Percentiles rank a stretch among this genome's conserved stretches.
Conservation (phyloP, 441 rosid species). For the Aquilaria agallochum region DNA sequence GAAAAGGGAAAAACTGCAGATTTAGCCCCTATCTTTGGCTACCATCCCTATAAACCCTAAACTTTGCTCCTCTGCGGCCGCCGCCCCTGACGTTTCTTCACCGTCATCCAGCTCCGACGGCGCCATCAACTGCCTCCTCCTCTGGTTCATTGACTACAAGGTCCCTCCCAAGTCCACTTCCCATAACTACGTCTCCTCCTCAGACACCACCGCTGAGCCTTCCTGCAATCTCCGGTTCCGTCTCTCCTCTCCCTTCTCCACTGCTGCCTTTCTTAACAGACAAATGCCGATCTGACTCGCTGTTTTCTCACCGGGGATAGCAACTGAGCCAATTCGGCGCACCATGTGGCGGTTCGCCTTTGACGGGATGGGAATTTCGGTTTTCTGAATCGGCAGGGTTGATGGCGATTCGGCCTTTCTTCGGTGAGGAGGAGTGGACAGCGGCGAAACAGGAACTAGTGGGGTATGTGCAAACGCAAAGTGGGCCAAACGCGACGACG, state of each 20-base stretch:
- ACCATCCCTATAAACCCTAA: too few relatives aligned
- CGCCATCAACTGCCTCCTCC: conserved; percentile 54
- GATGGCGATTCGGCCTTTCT: conserved; percentile 65
- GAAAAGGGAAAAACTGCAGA: too few relatives aligned
- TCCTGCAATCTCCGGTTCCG: conserved; percentile 75
- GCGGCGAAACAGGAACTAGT: conserved; percentile 45
- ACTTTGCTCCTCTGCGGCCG: conserved; percentile 3
- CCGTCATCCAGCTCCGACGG: conserved; percentile 41
- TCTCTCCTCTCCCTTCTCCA: conserved; percentile 38
- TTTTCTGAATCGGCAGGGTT: conserved; percentile 40
- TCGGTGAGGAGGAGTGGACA: conserved; percentile 76
- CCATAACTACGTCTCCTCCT: conserved; percentile 37
- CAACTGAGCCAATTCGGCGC: conserved; percentile 74
- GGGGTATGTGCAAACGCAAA: not conserved
- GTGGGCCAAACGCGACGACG: conserved; percentile 21
- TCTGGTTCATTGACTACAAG: conserved; percentile 43
- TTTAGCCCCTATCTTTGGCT: too few relatives aligned
- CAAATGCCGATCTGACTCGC: conserved; percentile 44
- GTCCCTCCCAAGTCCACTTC: conserved; percentile 48
- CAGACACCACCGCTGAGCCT: conserved; percentile 52
- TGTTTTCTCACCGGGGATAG: conserved; percentile 76
- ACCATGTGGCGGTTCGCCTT: conserved; percentile 48
- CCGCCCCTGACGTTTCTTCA: conserved; percentile 22
- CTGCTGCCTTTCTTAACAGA: conserved; percentile 23
- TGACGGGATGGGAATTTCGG: conserved; percentile 13